A percentile compares a stretch with the other conserved stretches of the same genome.
Conservation (phyloP, 208 protist species). For the Trypanosoma grayi region DNA sequence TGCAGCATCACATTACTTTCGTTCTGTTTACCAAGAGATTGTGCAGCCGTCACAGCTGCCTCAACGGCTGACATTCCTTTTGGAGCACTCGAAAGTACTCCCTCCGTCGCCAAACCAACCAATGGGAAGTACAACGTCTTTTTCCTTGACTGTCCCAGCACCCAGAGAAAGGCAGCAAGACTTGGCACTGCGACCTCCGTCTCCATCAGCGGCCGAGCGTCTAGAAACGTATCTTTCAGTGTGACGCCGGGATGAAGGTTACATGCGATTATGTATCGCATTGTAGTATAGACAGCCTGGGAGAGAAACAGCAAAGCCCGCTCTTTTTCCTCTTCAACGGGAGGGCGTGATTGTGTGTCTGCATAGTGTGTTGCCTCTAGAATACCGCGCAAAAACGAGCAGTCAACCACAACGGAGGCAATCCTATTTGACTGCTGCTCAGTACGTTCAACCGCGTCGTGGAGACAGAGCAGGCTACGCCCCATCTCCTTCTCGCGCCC, state of each 20-base stretch:
- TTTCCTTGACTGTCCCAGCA: slow-evolving; percentile 44
- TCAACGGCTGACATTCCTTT: slow-evolving; percentile 19
- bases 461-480: slow-evolving; percentile 14
- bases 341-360: slow-evolving; percentile 62
- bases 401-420: slow-evolving; percentile 51
- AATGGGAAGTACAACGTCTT: slow-evolving; percentile 53
- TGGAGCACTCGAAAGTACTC: slow-evolving; percentile 31
- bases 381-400: slow-evolving; percentile 56
- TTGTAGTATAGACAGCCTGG: slow-evolving; percentile 53
- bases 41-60: slow-evolving; percentile 6
- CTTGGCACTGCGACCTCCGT: slow-evolving; percentile 43
- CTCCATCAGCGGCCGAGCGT: slow-evolving; percentile 53
- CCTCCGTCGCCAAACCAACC: slow-evolving; percentile 37
- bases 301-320: slow-evolving; percentile 60
- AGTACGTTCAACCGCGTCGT: slow-evolving; percentile 23
- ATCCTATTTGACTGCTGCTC: slow-evolving; percentile 23
- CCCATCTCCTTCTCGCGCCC: slow-evolving; percentile 40
- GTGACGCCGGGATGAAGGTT: slow-evolving; percentile 40
- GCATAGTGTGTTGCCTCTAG: slow-evolving; percentile 77
- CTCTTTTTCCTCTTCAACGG: slow-evolving; percentile 65
- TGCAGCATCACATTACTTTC: slow-evolving; percentile 14
- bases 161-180: slow-evolving; percentile 68
- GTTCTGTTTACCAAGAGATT: background rate
- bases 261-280: slow-evolving; percentile 81
- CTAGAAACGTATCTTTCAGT: slow-evolving; percentile 61